phyloP scores from a whole-genome alignment of 805 yeast species.

The Pachysolen tannophilus region DNA sequence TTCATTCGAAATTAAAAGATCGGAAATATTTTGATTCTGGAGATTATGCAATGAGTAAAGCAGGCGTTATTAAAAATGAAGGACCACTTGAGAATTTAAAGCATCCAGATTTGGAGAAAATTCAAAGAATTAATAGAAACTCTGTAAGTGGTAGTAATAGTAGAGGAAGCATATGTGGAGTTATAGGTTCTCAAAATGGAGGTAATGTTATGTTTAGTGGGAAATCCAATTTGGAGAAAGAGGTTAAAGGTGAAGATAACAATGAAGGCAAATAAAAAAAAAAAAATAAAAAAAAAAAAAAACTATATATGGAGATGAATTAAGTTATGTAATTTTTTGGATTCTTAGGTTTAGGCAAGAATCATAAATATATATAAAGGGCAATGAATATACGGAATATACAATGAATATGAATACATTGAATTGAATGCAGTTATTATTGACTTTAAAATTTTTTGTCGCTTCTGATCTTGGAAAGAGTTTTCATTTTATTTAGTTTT shows the following conservation, averaged over 20 bases:
- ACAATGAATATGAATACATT: no score
- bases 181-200: slow-evolving; percentile 26
- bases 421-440: no score
- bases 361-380: no score
- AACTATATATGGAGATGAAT: no score
- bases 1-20: slow-evolving; percentile 72
- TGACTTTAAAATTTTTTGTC: no score
- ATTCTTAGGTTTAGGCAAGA: no score
- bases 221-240: slow-evolving; percentile 48
- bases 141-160: slow-evolving; percentile 41
- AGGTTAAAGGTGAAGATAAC: slow-evolving; percentile 27
- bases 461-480: no score
- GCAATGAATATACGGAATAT: no score
- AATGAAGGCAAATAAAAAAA: no score
- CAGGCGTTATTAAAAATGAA: slow-evolving; percentile 33
- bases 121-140: slow-evolving; percentile 51
- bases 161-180: slow-evolving; percentile 7
- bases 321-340: no score
- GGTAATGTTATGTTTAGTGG: slow-evolving; percentile 30
- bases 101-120: slow-evolving; percentile 50
- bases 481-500: no score
- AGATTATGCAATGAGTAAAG: slow-evolving; percentile 81
- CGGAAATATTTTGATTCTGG: slow-evolving; percentile 92
- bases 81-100: slow-evolving; percentile 25
- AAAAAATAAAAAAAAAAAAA: no score